A percentile compares a stretch with the other conserved stretches of the same genome.
These are phyloP conservation scores for Tolypocladium capitatum DNA, from an alignment of 2,329 filamentous ascomycete species.

Conservation along the genomic window DNA sequence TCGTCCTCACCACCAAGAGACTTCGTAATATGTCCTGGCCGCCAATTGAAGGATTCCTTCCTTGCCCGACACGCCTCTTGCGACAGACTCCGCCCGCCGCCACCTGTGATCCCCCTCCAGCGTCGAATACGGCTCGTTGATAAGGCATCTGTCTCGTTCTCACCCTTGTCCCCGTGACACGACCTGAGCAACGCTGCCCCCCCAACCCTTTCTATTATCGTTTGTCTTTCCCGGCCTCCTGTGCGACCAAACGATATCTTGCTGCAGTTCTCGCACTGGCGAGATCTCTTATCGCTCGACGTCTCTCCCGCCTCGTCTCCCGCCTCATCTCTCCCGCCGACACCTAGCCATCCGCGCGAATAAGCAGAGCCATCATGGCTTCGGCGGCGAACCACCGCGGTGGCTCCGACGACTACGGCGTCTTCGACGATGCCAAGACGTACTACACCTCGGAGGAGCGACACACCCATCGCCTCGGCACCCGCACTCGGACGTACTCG, in stretches of 20 bases:
- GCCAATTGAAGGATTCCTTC: not conserved
- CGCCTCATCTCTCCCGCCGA: not conserved
- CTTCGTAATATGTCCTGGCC: not conserved
- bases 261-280: too few species aligned
- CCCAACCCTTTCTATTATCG: not conserved
- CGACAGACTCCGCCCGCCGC: too few species aligned
- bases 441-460: constrained; percentile 46
- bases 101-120: too few species aligned
- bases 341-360: not conserved
- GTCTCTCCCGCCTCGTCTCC: not conserved
- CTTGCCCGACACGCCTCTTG: not conserved
- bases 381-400: constrained; percentile 15
- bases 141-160: not conserved
- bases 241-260: not conserved
- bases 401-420: constrained; percentile 33
- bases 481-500: constrained; percentile 42
- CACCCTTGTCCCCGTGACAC: not conserved
- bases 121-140: too few species aligned
- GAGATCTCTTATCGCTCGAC: not conserved
- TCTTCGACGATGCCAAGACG: constrained; percentile 44
- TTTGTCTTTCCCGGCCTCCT: not conserved
- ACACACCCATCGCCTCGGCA: constrained; percentile 33
- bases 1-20: not conserved
- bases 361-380: constrained; percentile 11
- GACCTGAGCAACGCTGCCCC: not conserved